Percentiles rank a stretch among this genome's conserved stretches.
Conservation (phyloP, 2,329 filamentous ascomycete genomes). For the Anisogramma anomala region DNA sequence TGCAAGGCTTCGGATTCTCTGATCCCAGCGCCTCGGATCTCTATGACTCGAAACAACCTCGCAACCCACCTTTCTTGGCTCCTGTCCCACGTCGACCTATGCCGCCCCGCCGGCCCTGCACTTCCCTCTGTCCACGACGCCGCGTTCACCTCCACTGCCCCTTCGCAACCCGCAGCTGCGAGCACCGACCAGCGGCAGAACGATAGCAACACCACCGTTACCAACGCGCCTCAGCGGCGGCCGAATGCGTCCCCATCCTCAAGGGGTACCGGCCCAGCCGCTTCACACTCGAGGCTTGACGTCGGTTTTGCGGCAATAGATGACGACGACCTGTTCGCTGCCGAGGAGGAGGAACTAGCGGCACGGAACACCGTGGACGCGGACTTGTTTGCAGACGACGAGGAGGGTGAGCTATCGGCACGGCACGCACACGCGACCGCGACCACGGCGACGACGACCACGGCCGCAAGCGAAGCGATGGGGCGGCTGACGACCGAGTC, state of each 20-base stretch:
- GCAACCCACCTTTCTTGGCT: conserved; percentile 47
- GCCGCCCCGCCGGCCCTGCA: conserved; percentile 27
- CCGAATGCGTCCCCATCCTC: conserved; percentile 2
- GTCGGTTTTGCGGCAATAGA: conserved; percentile 15
- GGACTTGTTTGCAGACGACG: background rate
- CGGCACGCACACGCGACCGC: too few species aligned
- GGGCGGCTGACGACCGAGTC: conserved; percentile 32
- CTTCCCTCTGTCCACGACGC: conserved; percentile 24
- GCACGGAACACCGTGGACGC: background rate
- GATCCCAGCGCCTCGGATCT: conserved; percentile 25
- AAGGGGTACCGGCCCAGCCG: background rate
- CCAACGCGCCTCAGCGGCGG: background rate
- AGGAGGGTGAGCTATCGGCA: background rate
- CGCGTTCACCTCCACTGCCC: conserved; percentile 14
- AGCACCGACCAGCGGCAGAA: background rate
- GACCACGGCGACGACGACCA: conserved; percentile 13
- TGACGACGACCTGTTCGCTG: conserved; percentile 11
- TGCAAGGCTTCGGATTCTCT: conserved; percentile 21
- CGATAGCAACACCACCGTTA: too few species aligned
- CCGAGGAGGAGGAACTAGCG: background rate
- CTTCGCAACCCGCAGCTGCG: conserved; percentile 10
- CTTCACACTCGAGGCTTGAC: conserved; percentile 8
- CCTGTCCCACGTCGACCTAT: conserved; percentile 34
- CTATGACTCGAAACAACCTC: conserved; percentile 54
- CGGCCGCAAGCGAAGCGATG: conserved; percentile 28